phyloP scores from a whole-genome alignment of 768 basidiomycete genomes.

The Pleurotus tuoliensis region DNA sequence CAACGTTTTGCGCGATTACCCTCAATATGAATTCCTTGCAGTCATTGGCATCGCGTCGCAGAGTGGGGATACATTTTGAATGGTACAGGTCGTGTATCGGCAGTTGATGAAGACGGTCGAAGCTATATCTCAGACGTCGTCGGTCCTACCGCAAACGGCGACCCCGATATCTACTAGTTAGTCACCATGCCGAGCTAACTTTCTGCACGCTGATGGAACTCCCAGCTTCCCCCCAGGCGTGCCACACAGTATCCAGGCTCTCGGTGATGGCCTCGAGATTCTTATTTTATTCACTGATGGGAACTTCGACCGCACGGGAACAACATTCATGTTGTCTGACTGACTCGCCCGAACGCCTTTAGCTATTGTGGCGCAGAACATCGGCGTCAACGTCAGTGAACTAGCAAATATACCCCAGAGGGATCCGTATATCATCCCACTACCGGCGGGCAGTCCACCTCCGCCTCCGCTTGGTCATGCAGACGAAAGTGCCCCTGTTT shows the following conservation, averaged over 20 bases:
- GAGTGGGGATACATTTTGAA: conserved; percentile 17
- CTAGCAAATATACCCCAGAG: conserved; percentile 12
- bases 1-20: not conserved
- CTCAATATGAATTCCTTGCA: not conserved
- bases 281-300: conserved; percentile 14
- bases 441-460: conserved; percentile 9
- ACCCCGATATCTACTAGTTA: conserved; percentile 16
- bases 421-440: conserved; percentile 13
- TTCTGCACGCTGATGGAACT: not conserved
- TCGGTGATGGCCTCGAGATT: conserved; percentile 12
- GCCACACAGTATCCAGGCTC: conserved; percentile 15
- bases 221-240: conserved; percentile 15
- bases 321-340: conserved; percentile 16
- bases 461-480: conserved; percentile 13
- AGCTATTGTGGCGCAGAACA: conserved; percentile 12
- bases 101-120: conserved; percentile 13
- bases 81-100: conserved; percentile 13
- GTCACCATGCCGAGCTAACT: not conserved
- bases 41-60: conserved; percentile 16
- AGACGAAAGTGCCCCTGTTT: conserved; percentile 9
- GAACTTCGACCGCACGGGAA: conserved; percentile 13
- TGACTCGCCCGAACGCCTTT: conserved; percentile 16
- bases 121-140: conserved; percentile 14
- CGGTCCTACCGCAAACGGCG: conserved; percentile 10
- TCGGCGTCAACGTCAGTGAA: conserved; percentile 12